A percentile compares a stretch with the other conserved stretches of the same genome.
phyloP scores from a whole-genome alignment of 1,139 yeast species.

The Petasospora rhodanensis region DNA sequence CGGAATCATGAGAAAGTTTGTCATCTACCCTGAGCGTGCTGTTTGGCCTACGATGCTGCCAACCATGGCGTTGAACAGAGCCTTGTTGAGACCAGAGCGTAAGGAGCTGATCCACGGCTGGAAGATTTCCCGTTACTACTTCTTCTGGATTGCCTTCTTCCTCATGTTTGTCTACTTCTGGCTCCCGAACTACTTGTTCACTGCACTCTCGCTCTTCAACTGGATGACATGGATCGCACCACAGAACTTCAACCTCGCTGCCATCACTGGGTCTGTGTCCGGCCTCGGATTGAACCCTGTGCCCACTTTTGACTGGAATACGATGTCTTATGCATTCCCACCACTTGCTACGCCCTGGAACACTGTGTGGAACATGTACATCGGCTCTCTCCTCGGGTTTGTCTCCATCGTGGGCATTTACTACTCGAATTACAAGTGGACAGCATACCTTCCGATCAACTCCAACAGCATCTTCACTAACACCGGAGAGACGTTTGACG shows the following conservation, averaged over 20 bases:
- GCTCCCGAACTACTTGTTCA: slow-evolving; percentile 51
- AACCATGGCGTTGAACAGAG: slow-evolving; percentile 50
- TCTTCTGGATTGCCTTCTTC: slow-evolving; percentile 38
- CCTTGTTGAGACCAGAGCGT: slow-evolving; percentile 41
- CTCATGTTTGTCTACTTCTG: slow-evolving; percentile 48
- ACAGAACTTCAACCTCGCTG: slow-evolving; percentile 46
- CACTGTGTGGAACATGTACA: slow-evolving; percentile 47
- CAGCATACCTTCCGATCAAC: slow-evolving; percentile 47
- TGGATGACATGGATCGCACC: slow-evolving; percentile 68
- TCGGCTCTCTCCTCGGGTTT: slow-evolving; percentile 40
- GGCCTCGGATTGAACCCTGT: slow-evolving; percentile 58
- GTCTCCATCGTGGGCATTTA: slow-evolving; percentile 43
- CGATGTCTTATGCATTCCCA: slow-evolving; percentile 49
- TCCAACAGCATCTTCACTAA: slow-evolving; percentile 35
- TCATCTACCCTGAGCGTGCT: slow-evolving; percentile 51
- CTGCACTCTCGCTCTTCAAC: slow-evolving; percentile 49
- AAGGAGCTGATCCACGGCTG: slow-evolving; percentile 47
- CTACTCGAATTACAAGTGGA: slow-evolving; percentile 47
- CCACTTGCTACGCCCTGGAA: slow-evolving; percentile 68
- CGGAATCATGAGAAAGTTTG: slow-evolving; percentile 52
- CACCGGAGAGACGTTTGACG: slow-evolving; percentile 42
- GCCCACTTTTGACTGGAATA: slow-evolving; percentile 50
- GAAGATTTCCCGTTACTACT: slow-evolving; percentile 41
- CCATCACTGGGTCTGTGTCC: slow-evolving; percentile 44
- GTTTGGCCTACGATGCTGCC: slow-evolving; percentile 58